Evolutionary conservation across 2,329 filamentous ascomycete genomes (phyloP).

Genomic region (Sphaerostilbella broomeana): DNA sequence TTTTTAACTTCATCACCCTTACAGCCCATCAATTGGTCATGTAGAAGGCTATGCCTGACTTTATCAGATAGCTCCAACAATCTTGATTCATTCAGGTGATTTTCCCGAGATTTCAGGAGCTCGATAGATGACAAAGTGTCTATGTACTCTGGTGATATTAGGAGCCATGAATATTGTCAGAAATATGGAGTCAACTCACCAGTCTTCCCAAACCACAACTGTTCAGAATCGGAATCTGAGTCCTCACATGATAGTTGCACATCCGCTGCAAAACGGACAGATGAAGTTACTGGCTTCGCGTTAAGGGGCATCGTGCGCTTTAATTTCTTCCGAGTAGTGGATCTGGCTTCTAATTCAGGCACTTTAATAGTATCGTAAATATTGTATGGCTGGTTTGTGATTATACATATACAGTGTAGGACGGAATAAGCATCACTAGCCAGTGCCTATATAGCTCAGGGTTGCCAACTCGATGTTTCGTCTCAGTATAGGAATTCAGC

Average conservation of each 20-base stretch:
- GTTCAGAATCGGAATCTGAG: constrained; percentile 1
- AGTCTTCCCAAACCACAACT: neutral
- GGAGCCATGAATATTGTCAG: too few relatives aligned
- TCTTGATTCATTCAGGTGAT: constrained; percentile 7
- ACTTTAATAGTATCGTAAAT: too few relatives aligned
- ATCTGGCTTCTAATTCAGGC: too few relatives aligned
- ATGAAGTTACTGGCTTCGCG: neutral
- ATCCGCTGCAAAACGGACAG: constrained; percentile 3
- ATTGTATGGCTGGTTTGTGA: too few relatives aligned
- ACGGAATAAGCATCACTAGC: too few relatives aligned
- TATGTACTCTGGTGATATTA: constrained; percentile 1
- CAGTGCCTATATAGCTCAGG: too few relatives aligned
- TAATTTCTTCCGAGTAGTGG: neutral
- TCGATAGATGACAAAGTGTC: constrained; percentile 1
- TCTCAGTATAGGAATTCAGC: too few relatives aligned
- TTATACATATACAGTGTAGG: too few relatives aligned
- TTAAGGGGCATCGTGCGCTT: neutral
- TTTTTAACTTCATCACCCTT: constrained; percentile 30
- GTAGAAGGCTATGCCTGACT: constrained; percentile 30
- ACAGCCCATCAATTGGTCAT: constrained; percentile 26
- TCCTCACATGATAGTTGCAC: neutral
- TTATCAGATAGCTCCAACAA: constrained; percentile 38
- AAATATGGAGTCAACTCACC: neutral
- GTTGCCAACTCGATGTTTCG: too few relatives aligned
- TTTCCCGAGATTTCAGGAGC: neutral